A percentile compares a stretch with the other conserved stretches of the same genome.
These are phyloP conservation scores for Malus hybrid DNA, from an alignment of 331 rosid genomes.

Conservation along the genomic window DNA sequence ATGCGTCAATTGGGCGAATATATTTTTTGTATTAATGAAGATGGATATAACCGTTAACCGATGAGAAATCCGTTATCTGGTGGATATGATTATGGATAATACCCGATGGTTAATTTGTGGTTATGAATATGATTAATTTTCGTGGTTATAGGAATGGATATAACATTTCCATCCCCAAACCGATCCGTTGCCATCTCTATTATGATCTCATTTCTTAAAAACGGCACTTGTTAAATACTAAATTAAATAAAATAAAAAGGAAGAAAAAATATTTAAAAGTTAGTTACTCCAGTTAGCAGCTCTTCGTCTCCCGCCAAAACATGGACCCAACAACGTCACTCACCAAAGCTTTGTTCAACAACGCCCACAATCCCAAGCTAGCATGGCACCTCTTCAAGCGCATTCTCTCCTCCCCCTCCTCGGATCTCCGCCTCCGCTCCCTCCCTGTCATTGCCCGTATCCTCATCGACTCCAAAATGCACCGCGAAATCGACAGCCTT, in stretches of 20 bases:
- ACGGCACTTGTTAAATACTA: no score
- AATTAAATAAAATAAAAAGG: no score
- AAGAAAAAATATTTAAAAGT: background rate
- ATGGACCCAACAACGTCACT: constrained; percentile 41
- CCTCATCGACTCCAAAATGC: constrained; percentile 53
- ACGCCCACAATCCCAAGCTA: constrained; percentile 50
- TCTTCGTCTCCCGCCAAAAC: constrained; percentile 3
- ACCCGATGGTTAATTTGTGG: no score
- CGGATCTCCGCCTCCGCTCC: constrained; percentile 20
- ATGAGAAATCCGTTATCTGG: no score
- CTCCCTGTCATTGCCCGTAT: constrained; percentile 42
- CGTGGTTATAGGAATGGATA: background rate
- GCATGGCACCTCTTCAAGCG: constrained; percentile 84
- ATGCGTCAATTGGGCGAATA: no score
- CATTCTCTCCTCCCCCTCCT: constrained; percentile 27
- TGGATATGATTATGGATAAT: no score
- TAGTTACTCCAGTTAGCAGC: background rate
- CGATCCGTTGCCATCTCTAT: no score
- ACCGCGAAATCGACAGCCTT: constrained; percentile 42
- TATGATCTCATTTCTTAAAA: no score
- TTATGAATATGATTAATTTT: no score
- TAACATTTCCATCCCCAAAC: no score
- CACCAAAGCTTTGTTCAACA: constrained; percentile 38
- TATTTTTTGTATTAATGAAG: no score
- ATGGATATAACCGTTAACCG: no score